A percentile compares a stretch with the other conserved stretches of the same genome.
Evolutionary conservation across 2,329 filamentous ascomycete genomes (phyloP).

Genomic region (Cordyceps cicadae): DNA sequence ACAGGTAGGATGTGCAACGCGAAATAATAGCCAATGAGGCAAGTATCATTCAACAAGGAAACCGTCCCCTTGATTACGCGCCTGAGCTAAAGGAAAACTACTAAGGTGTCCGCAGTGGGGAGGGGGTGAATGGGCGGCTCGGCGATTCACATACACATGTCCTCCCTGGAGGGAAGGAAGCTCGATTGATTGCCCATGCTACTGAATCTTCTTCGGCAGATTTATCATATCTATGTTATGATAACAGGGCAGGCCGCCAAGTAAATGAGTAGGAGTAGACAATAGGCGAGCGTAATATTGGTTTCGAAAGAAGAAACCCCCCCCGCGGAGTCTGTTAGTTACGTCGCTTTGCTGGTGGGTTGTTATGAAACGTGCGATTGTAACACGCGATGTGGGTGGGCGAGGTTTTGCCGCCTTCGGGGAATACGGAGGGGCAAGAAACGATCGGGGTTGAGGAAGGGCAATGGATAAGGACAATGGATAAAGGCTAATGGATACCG

Average conservation of each 20-base stretch:
- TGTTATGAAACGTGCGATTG: slow-evolving; percentile 9
- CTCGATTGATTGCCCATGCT: background rate
- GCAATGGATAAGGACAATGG: no score
- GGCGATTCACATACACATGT: background rate
- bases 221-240: background rate
- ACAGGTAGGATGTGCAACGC: no score
- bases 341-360: background rate
- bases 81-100: background rate
- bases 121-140: background rate
- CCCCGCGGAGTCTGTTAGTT: background rate
- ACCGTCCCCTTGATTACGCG: slow-evolving; percentile 6
- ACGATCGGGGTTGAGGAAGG: background rate
- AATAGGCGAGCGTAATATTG: background rate
- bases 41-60: background rate
- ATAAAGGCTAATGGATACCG: no score
- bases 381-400: slow-evolving; percentile 11
- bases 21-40: background rate
- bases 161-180: no score
- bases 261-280: background rate
- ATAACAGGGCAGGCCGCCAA: background rate
- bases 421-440: background rate
- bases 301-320: background rate
- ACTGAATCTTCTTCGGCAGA: background rate
- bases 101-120: no score
- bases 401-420: background rate